These are phyloP conservation scores for Diaporthe amygdali DNA, from an alignment of 2,329 filamentous ascomycete genomes.

Conservation along the genomic window DNA sequence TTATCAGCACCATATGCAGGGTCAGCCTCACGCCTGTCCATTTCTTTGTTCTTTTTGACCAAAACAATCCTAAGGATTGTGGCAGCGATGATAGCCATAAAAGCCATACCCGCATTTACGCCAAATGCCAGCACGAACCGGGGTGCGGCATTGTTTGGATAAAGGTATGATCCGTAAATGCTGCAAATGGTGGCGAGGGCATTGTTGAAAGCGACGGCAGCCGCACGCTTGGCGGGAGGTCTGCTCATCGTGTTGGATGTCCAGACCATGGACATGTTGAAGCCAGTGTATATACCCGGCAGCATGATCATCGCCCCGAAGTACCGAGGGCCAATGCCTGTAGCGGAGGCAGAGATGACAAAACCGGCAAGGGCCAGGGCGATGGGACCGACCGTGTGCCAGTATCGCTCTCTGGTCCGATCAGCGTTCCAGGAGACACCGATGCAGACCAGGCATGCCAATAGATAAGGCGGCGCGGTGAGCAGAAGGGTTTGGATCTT, in stretches of 20 bases:
- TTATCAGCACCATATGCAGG: background rate
- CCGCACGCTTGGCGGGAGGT: constrained; percentile 28
- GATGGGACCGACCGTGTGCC: constrained; percentile 24
- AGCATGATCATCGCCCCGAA: constrained; percentile 31
- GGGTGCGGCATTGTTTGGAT: constrained; percentile 30
- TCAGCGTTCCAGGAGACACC: no score
- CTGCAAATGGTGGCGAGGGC: constrained; percentile 29
- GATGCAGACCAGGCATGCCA: no score
- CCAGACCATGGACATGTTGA: constrained; percentile 33
- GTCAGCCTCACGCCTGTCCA: constrained; percentile 28
- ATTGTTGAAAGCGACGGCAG: constrained; percentile 31
- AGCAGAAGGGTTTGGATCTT: no score
- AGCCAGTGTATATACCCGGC: constrained; percentile 30
- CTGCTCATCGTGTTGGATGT: constrained; percentile 31
- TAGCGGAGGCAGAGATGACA: constrained; percentile 20
- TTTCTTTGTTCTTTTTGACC: constrained; percentile 29
- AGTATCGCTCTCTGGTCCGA: no score
- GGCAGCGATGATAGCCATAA: constrained; percentile 29
- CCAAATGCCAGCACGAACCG: constrained; percentile 33
- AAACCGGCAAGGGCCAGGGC: constrained; percentile 24
- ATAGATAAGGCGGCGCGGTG: no score
- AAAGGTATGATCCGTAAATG: constrained; percentile 34
- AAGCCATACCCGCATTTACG: constrained; percentile 32
- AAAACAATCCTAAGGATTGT: constrained; percentile 30
- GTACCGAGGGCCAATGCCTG: constrained; percentile 20